Evolutionary conservation across 257 asterid species (phyloP).

Genomic region (Voacanga thouarsii): DNA sequence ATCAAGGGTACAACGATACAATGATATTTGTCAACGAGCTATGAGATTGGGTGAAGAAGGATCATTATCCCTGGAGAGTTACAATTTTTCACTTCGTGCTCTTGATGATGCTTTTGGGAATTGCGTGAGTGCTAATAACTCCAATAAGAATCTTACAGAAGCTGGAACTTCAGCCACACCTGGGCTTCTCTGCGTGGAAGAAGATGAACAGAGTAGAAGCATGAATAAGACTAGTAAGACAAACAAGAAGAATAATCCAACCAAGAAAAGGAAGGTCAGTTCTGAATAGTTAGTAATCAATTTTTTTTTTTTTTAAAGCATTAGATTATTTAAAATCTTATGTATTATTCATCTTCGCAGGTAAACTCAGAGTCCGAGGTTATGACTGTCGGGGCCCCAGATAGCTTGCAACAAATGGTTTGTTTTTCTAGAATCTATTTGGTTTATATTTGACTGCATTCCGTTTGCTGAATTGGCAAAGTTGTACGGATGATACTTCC

Average conservation of each 20-base stretch:
- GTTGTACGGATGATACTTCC: not conserved
- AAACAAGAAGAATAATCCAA: constrained; percentile 49
- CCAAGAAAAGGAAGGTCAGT: constrained; percentile 87
- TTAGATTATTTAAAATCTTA: not conserved
- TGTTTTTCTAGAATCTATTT: constrained; percentile 27
- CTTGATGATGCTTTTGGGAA: constrained; percentile 78
- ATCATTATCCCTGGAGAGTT: constrained; percentile 83
- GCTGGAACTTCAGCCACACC: constrained; percentile 70
- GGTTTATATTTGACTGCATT: constrained; percentile 3
- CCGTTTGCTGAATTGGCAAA: not conserved
- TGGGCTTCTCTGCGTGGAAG: constrained; percentile 72
- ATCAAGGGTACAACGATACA: constrained; percentile 76
- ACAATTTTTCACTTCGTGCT: constrained; percentile 54
- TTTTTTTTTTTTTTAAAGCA: not conserved
- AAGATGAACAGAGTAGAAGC: constrained; percentile 71
- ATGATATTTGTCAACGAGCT: constrained; percentile 73
- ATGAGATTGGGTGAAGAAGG: constrained; percentile 88
- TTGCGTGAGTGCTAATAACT: constrained; percentile 62
- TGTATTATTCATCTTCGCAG: constrained; percentile 40
- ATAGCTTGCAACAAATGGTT: constrained; percentile 84
- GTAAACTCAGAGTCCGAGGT: constrained; percentile 67
- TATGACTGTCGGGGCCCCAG: constrained; percentile 60
- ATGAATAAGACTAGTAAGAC: constrained; percentile 66
- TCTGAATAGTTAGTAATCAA: constrained; percentile 5
- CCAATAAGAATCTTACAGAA: constrained; percentile 62